Conservation (phyloP, 2,329 filamentous ascomycete genomes). For the Claviceps monticola region DNA sequence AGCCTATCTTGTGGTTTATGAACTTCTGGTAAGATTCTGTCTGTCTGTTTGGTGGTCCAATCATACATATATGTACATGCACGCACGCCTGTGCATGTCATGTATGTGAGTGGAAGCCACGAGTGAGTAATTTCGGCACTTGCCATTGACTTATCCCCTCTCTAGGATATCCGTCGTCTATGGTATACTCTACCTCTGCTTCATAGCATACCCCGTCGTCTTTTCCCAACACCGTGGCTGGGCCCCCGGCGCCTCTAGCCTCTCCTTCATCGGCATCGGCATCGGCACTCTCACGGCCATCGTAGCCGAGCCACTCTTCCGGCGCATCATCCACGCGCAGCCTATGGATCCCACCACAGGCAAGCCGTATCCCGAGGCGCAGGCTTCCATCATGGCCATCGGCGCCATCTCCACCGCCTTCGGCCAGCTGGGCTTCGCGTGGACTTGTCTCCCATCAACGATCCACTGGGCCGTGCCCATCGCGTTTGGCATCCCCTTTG, state of each 20-base stretch:
- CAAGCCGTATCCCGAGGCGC: conserved; percentile 61
- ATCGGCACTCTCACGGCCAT: conserved; percentile 49
- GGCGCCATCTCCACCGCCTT: conserved; percentile 60
- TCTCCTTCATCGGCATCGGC: conserved; percentile 64
- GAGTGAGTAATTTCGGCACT: too few relatives aligned
- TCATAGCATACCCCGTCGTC: conserved; percentile 79
- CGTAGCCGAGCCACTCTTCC: conserved; percentile 54
- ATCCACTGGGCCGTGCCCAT: conserved; percentile 78
- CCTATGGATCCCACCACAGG: conserved; percentile 62
- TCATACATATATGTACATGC: too few relatives aligned
- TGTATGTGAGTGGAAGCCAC: too few relatives aligned
- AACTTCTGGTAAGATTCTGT: conserved; percentile 40
- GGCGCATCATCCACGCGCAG: conserved; percentile 65
- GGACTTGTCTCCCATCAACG: conserved; percentile 64
- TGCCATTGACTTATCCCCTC: neutral
- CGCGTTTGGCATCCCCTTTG: conserved; percentile 66
- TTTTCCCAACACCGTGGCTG: conserved; percentile 65
- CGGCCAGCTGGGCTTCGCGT: conserved; percentile 76
- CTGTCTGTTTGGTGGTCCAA: neutral
- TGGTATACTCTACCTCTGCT: conserved; percentile 77
- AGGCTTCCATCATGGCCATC: conserved; percentile 66
- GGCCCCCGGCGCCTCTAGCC: conserved; percentile 56
- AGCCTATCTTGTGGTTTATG: conserved; percentile 68
- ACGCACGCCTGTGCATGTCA: too few relatives aligned
- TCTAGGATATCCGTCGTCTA: conserved; percentile 68